These are phyloP conservation scores for Anthracocystis setariae DNA, from an alignment of 1,284 basidiomycete species.

Conservation along the genomic window DNA sequence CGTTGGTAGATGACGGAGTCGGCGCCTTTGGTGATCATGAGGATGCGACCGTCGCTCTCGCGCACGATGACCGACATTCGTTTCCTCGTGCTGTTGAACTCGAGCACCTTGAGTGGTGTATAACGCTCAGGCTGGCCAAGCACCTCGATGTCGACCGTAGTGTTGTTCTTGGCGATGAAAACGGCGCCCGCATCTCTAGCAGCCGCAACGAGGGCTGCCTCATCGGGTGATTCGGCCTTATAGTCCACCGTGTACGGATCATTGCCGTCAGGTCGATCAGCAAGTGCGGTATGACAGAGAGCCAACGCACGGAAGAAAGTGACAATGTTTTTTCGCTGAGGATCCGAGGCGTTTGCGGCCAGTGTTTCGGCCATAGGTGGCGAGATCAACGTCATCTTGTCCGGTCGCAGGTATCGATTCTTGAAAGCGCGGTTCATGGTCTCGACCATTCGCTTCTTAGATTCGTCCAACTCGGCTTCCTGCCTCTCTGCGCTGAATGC, in stretches of 20 bases:
- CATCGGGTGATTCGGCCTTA: conserved; percentile 95
- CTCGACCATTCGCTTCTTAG: conserved; percentile 82
- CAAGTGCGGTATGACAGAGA: conserved; percentile 88
- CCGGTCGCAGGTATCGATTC: conserved; percentile 84
- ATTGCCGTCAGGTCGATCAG: conserved; percentile 69
- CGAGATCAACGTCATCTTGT: conserved; percentile 87
- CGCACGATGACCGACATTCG: conserved; percentile 91
- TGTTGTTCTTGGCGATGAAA: conserved; percentile 81
- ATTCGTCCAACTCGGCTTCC: conserved; percentile 72
- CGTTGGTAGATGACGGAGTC: conserved; percentile 93
- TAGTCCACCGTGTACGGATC: conserved; percentile 81
- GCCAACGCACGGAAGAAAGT: conserved; percentile 89
- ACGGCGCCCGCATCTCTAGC: conserved; percentile 93
- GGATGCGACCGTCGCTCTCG: conserved; percentile 80
- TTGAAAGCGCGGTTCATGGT: conserved; percentile 82
- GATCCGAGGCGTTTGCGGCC: conserved; percentile 72
- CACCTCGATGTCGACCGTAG: conserved; percentile 86
- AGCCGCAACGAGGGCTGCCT: conserved; percentile 89
- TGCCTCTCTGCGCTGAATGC: conserved; percentile 73
- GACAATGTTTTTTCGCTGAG: conserved; percentile 77
- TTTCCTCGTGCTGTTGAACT: conserved; percentile 93
- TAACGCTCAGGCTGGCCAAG: conserved; percentile 87
- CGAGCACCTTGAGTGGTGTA: conserved; percentile 81
- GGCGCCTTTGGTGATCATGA: conserved; percentile 94
- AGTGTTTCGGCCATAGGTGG: conserved; percentile 83